Base-by-base conservation (phyloP, 208 protist genomes). In the Paratrypanosoma confusum region DNA sequence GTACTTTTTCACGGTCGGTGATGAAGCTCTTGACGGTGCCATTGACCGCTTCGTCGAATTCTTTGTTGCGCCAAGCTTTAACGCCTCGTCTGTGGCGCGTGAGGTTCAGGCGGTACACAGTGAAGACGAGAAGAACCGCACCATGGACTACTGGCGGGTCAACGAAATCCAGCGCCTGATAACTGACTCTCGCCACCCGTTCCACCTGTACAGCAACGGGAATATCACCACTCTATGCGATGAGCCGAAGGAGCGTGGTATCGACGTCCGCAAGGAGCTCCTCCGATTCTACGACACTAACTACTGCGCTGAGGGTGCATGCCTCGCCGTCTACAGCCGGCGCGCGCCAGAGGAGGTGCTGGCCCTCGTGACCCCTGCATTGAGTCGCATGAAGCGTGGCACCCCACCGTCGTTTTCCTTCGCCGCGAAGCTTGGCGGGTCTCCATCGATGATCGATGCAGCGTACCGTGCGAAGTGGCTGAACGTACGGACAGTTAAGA, bases 1-100 rank as follows among this genome's bases (percentile, higher is more conserved):
- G 7, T 97, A 88, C 64, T 92, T 90, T 50, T 96, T 96, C 41
- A 64, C 61, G 18, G 65, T 96, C 13, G 65, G 56, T 29, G 40
- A 72, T 17, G 68, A 54, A 27, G 58, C 63, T 6, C 58, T 97
- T 13, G 54, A 81, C 26, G 83, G 72, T 6, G 84, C 72, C 1
- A 64, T 97, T n/a, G 83, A 96, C 37, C 73, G 81, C 5, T 97
- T 96, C 45, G 50, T 95, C 22, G 75, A 95, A 52, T 97, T 97
- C 49, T 97, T 97, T 51, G 74, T 92, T 32, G 42, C 71, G 3
- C 93, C 93, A 16, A 78, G 66, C 23, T 95, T 97, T 48, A 87
- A 78, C 22, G 38, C 60, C 4, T 62, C 58, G 35, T 70, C 75
- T 4, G 59, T 90, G 14, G 57, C 60, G 24, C 77, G 93, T 3